A percentile compares a stretch with the other conserved stretches of the same genome.
These are phyloP conservation scores for Domatiomyces globalis DNA, from an alignment of 2,329 filamentous ascomycete genomes.

Conservation along the genomic window DNA sequence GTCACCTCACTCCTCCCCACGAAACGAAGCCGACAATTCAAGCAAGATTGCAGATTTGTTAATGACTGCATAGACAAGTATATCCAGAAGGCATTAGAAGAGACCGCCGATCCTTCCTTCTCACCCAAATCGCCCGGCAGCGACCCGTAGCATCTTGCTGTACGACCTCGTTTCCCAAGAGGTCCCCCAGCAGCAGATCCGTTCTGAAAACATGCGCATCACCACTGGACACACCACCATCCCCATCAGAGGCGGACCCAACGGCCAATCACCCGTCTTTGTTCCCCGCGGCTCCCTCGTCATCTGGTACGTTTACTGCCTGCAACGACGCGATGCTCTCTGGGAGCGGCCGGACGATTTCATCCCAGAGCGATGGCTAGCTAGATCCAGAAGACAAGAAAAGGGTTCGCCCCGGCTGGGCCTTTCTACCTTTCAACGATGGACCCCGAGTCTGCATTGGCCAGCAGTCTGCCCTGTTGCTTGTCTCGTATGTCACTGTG, in stretches of 20 bases:
- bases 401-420: background rate
- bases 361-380: background rate
- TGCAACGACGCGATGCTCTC: background rate
- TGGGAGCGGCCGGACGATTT: background rate
- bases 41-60: background rate
- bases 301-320: background rate
- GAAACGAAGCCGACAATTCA: background rate
- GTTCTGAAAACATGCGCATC: background rate
- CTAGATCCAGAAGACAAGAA: background rate
- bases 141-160: background rate
- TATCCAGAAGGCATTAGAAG: background rate
- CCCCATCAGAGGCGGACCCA: background rate
- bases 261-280: background rate
- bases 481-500: constrained; percentile 16
- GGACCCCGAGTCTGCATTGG: constrained; percentile 20
- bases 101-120: background rate
- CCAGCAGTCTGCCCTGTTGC: constrained; percentile 20
- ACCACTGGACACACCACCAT: background rate
- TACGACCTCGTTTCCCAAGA: background rate
- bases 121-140: background rate
- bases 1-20: background rate
- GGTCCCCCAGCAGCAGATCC: background rate
- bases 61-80: background rate
- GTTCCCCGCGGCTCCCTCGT: background rate
- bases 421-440: constrained; percentile 20